Evolutionary conservation across 495 filamentous ascomycete species (phyloP), one percentile per base, ranked within the genome.

Genomic region (Terfezia claveryi): DNA sequence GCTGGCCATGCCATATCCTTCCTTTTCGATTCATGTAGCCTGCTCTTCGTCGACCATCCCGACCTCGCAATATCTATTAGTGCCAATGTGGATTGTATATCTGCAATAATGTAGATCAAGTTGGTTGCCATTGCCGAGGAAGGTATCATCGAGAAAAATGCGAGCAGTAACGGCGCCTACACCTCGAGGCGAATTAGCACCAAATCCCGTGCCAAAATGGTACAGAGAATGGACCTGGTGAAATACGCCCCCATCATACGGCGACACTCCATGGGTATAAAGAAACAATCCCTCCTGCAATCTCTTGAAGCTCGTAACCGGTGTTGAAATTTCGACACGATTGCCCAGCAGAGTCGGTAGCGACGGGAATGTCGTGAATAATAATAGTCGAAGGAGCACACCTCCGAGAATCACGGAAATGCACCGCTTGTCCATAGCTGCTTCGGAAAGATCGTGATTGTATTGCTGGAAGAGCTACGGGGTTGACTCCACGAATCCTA

Each of bases 251-350:
- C 91, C 91, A 68, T 98, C 88, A 68, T 96, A 98, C 0, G 91
- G 91, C 52, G 87, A 95, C 27, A 95, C 85, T 74, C 94, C 91
- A 62, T 88, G 86, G 54, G 81, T 88, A 64, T 96, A 95, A 4
- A 98, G 79, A 64, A 93, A 96, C 50, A 98, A 72, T 36, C 91
- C 91, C 71, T 98, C 91, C 70, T 95, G 87, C 53, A 98, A 87
- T 77, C 92, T 79, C 72, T 95, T 98, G 76, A 94, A 98, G 76
- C 91, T 94, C 56, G 83, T 94, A 27, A 96, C 83, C 16, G 91
- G 87, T 3, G 91, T 98, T 27, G 91, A 95, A 57, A 98, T 80
- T 74, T 98, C 91, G 57, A 95, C 91, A 65, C 91, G 81, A 55
- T 81, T 85, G 10, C 85, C 87, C 56, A 98, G 73, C 54, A 94